A percentile compares a stretch with the other conserved stretches of the same genome.
These are phyloP conservation scores for Xylariomycetidae sp. DNA, from an alignment of 2,329 filamentous ascomycete species.

Conservation along the genomic window DNA sequence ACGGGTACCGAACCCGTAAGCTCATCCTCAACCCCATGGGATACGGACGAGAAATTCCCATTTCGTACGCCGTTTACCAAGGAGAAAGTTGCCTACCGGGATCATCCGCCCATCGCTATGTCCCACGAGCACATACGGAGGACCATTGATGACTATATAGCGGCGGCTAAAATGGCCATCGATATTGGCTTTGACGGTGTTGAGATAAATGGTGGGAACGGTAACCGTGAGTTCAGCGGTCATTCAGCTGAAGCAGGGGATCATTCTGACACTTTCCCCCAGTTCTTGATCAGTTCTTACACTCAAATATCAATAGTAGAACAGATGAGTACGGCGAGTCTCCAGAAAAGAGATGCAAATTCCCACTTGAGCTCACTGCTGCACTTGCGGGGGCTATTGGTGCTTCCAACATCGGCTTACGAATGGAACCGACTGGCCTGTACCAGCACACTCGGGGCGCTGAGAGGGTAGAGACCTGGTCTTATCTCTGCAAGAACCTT, in stretches of 20 bases:
- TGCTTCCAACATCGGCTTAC: constrained; percentile 21
- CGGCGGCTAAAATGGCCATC: constrained; percentile 49
- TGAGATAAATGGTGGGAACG: constrained; percentile 55
- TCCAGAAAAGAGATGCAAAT: constrained; percentile 31
- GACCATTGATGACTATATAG: constrained; percentile 53
- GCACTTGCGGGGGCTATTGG: constrained; percentile 23
- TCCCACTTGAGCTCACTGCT: constrained; percentile 35
- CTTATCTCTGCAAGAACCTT: constrained; percentile 37
- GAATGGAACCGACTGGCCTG: constrained; percentile 35
- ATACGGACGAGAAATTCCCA: constrained; percentile 15
- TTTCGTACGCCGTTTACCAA: constrained; percentile 17
- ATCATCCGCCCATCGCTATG: constrained; percentile 55
- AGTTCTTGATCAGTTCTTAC: constrained; percentile 47
- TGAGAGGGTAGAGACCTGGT: constrained; percentile 43
- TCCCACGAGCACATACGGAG: constrained; percentile 59
- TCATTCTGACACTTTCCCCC: constrained; percentile 44
- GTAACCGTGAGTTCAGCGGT: constrained; percentile 49
- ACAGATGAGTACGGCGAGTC: constrained; percentile 11
- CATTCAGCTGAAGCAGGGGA: constrained; percentile 51
- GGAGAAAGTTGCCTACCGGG: constrained; percentile 26
- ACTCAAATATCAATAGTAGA: constrained; percentile 9
- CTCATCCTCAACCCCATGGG: constrained; percentile 10
- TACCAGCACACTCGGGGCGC: constrained; percentile 42
- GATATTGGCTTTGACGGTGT: constrained; percentile 66
- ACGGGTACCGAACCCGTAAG: constrained; percentile 12